A percentile compares a stretch with the other conserved stretches of the same genome.
Conservation (phyloP, 129 eudicot genomes). For the Arctium minus region DNA sequence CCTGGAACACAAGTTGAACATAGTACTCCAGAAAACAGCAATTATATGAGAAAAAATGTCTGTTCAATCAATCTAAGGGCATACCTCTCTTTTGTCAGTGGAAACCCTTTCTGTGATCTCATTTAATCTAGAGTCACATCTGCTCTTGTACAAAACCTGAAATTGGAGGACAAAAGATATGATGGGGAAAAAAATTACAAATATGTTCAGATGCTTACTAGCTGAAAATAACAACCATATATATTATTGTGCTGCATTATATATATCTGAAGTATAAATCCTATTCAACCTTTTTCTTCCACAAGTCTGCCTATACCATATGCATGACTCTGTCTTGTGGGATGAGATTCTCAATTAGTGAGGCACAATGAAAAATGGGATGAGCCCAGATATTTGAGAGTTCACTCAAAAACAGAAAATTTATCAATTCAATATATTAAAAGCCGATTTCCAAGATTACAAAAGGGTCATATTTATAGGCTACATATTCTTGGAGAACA, state of each 20-base stretch:
- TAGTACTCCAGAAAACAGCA: not conserved
- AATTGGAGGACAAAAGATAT: slow-evolving; percentile 10
- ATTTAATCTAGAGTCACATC: slow-evolving; percentile 83
- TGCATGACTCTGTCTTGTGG: not conserved
- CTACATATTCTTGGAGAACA: not conserved
- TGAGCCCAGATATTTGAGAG: not conserved
- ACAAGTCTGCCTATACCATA: not conserved
- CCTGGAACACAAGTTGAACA: slow-evolving; percentile 23
- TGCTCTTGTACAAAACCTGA: slow-evolving; percentile 87
- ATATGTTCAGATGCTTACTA: slow-evolving; percentile 1
- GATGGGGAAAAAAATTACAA: not conserved
- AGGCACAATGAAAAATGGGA: not conserved
- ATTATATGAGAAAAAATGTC: not conserved
- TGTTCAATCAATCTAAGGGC: not conserved
- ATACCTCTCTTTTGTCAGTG: slow-evolving; percentile 76
- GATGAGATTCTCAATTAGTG: not conserved
- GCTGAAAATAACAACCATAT: not conserved
- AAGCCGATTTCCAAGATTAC: not conserved
- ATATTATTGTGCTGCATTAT: not conserved
- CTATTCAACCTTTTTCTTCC: not conserved
- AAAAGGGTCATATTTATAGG: not conserved
- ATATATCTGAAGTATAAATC: not conserved
- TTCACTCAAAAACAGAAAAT: not conserved
- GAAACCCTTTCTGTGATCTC: slow-evolving; percentile 79
- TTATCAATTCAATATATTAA: no score